Conservation (phyloP, 1,284 basidiomycete genomes). For the Naganishia cerealis region DNA sequence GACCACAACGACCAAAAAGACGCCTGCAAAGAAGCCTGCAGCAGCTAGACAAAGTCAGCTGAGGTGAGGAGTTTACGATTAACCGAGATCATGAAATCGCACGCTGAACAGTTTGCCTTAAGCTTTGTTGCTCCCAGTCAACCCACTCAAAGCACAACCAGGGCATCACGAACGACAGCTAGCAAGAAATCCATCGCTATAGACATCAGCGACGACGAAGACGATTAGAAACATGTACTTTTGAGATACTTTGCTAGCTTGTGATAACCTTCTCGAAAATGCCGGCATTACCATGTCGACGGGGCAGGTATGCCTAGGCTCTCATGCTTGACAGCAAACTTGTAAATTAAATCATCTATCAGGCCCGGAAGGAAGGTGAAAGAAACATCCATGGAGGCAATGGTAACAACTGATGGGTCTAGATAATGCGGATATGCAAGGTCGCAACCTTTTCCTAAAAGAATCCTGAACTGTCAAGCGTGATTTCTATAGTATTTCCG, state of each 20-base stretch:
- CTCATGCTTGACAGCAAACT: background rate
- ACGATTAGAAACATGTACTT: conserved; percentile 2
- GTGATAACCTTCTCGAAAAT: background rate
- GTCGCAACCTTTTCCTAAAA: conserved; percentile 18
- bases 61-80: conserved; percentile 12
- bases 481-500: background rate
- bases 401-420: conserved; percentile 22
- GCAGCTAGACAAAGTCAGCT: conserved; percentile 31
- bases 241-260: background rate
- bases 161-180: conserved; percentile 14
- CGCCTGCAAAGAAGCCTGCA: background rate
- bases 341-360: conserved; percentile 11
- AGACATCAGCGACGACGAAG: conserved; percentile 27
- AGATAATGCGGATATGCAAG: conserved; percentile 14
- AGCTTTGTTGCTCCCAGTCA: conserved; percentile 18
- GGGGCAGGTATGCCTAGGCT: background rate
- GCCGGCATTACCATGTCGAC: too few species aligned
- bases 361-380: background rate
- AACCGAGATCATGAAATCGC: background rate
- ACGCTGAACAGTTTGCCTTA: background rate
- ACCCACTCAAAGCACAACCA: conserved; percentile 10
- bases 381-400: conserved; percentile 24
- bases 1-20: conserved; percentile 1
- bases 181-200: conserved; percentile 17
- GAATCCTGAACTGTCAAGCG: background rate